These are phyloP conservation scores for Lichtheimia corymbifera DNA, from an alignment of 371 early-diverging fungal genomes.

Conservation along the genomic window DNA sequence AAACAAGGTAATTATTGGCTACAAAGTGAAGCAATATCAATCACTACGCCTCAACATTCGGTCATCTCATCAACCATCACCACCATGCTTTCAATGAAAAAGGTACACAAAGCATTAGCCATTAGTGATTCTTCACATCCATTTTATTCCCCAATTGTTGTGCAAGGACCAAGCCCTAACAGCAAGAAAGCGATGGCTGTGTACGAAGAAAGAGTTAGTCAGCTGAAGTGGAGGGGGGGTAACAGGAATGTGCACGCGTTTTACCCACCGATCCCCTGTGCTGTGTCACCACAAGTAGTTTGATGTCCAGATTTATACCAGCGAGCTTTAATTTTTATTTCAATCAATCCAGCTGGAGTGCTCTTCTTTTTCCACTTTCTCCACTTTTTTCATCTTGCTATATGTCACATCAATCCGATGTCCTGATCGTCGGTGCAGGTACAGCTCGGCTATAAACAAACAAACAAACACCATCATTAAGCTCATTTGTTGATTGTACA, in stretches of 20 bases:
- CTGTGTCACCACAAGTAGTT: background rate
- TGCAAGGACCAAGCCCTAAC: too few relatives aligned
- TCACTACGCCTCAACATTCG: too few relatives aligned
- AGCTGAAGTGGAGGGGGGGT: too few relatives aligned
- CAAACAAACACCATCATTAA: background rate
- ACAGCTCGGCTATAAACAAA: background rate
- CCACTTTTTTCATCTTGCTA: background rate
- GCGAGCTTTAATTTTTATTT: background rate
- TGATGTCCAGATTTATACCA: background rate
- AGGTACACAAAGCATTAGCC: too few relatives aligned
- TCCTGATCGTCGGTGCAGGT: conserved; percentile 46
- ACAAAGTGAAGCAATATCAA: too few relatives aligned
- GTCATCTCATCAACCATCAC: too few relatives aligned
- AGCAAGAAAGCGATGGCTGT: too few relatives aligned
- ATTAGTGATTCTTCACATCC: too few relatives aligned
- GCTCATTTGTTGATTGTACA: background rate
- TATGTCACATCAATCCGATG: conserved; percentile 24
- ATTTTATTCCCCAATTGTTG: too few relatives aligned
- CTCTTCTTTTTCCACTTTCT: background rate
- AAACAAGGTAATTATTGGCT: too few relatives aligned
- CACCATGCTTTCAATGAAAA: too few relatives aligned
- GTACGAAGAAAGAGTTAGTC: too few relatives aligned
- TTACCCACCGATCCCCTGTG: background rate
- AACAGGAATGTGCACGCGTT: background rate
- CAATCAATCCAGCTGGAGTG: background rate